Base-by-base conservation (phyloP, 164 flowering plant species). In the Platanus orientalis region DNA sequence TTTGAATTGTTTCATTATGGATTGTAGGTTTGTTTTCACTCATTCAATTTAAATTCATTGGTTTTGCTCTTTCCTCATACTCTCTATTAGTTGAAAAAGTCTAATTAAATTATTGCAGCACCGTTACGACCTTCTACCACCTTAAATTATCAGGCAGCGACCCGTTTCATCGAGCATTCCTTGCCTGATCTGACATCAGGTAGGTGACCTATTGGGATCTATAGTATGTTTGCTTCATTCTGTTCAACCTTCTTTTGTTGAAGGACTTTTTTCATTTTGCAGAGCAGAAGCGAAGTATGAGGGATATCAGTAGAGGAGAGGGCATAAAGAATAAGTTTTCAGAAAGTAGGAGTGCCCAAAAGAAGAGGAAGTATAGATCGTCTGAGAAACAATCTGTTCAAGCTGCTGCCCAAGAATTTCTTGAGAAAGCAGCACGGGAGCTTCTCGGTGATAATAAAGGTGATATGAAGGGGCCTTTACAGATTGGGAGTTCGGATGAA, bases 91-190 rank as follows among this genome's bases (percentile, higher is more conserved):
- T 57, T 57, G 32, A 29, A 27, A 21, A 27, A 1, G 56, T 52
- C 27, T n/a, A 6, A 56, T 28, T 7, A 54, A 73, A 24, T 76
- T 58, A 30, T 67, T 83, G 73, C 56, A 89, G 99, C 81, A 3
- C 97, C 99, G 2, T 45, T 85, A 58, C 83, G 88, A 24, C 99
- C 90, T 63, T 86, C 96, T 26, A 73, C 94, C 32, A 81, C 77
- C 45, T 73, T 94, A 49, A 94, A 94, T 69, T 58, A 69, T 64
- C 81, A 76, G 69, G 99, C 96, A 14, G 99, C 99, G 28, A 80
- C 92, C 23, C 92, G 99, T 54, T 89, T 94, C 64, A 91, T 94
- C 45, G 96, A 86, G 75, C 97, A 92, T 77, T 88, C 97, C 24
- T 75, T 94, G 70, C 96, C 99, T 58, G 92, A 89, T 76, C 94